phyloP scores from a whole-genome alignment of 2,329 filamentous ascomycete species.

The Penicillium brasilianum region DNA sequence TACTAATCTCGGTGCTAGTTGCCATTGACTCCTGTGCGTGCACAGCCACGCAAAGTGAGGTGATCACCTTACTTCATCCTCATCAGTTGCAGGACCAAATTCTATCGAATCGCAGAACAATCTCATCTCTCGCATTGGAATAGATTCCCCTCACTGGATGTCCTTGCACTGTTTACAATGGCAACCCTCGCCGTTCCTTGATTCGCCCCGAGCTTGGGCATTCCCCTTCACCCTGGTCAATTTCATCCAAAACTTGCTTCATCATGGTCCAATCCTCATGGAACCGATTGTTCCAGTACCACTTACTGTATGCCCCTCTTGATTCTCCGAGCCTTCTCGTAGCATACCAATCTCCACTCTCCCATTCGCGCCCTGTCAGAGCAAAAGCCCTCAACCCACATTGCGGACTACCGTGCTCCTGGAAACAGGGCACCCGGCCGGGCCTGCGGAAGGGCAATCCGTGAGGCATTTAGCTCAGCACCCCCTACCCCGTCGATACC shows the following conservation, averaged over 20 bases:
- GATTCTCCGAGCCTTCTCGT: background rate
- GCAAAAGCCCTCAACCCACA: background rate
- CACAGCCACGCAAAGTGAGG: conserved; percentile 2
- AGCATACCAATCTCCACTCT: conserved; percentile 2
- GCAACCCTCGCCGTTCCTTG: background rate
- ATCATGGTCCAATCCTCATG: background rate
- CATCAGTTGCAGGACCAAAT: background rate
- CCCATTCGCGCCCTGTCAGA: background rate
- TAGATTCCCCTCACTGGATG: background rate
- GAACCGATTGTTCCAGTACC: background rate
- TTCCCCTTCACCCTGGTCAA: background rate
- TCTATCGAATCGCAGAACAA: conserved; percentile 4
- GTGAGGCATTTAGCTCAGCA: background rate
- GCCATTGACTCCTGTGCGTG: background rate
- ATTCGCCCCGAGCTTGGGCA: background rate
- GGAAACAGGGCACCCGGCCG: conserved; percentile 4
- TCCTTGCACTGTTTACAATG: background rate
- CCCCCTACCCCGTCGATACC: background rate
- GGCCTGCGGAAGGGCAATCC: background rate
- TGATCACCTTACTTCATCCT: background rate
- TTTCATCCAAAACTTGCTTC: conserved; percentile 2
- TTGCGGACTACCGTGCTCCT: background rate
- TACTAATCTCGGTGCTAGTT: background rate
- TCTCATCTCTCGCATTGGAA: background rate
- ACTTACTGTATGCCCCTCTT: background rate